Base-by-base conservation (phyloP, 768 basidiomycete genomes). In the Tubosaeta sp. region DNA sequence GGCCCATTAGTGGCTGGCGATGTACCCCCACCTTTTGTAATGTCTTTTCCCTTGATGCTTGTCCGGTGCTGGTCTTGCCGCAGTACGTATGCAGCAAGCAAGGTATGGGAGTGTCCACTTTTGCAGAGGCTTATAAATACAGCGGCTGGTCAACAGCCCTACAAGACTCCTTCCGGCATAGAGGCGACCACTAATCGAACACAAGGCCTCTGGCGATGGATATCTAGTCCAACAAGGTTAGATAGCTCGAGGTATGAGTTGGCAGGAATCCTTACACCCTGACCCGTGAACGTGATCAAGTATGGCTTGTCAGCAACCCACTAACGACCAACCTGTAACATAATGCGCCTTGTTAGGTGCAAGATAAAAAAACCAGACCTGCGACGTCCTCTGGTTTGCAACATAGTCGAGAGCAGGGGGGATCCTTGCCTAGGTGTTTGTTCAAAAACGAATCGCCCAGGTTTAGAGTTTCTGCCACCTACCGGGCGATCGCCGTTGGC, bases 281-380 rank as follows among this genome's bases (percentile, higher is more conserved):
- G 27, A 18, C n/a, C 42, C 30, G 41, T 27, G 4, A 36, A 18
- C 11, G 19, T n/a, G 32, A 13, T 32, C 4, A 32, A 14, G 6
- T 14, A 32, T 32, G 16, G 10, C 32, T 16, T 3, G 8, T 36
- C n/a, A 36, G 18, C 10, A 18, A 18, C 16, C 18, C 1, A 9
- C 1, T 19, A 19, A 12, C n/a, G n/a, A 19, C 35, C 19, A 18
- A 36, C 35, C 18, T 7, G 35, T 19, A 19, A 36, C 11, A 36
- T 36, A 19, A 3, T 19, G 35, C 11, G n/a, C n/a, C 3, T 19
- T 18, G 18, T 64, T 52, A 5, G 62, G 65, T 3, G 60, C 60
- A 22, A 65, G 35, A 43, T 61, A n/a, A 66, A 6, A 57, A 60
- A 16, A 68, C 63, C 8, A 68, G 24, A 29, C 48, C 55, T 2